phyloP scores from a whole-genome alignment of 1,284 basidiomycete genomes.

The Ganoderma lucidum region DNA sequence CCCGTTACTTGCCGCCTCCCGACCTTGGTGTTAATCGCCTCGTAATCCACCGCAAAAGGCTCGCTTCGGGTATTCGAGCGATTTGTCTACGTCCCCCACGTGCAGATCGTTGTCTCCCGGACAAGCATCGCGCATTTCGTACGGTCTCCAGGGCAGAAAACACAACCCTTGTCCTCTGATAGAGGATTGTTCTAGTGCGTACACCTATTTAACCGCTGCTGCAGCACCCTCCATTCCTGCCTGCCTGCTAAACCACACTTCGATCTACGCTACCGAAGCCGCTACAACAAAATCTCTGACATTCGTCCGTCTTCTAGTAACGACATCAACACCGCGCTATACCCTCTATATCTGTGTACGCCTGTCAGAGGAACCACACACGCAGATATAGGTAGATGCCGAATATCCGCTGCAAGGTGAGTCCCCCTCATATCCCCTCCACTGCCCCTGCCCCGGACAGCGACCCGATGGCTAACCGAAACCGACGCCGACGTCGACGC shows the following conservation, averaged over 20 bases:
- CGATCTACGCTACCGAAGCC: background rate
- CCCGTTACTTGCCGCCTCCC: background rate
- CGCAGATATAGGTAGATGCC: conserved; percentile 17
- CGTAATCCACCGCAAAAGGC: background rate
- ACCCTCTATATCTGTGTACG: background rate
- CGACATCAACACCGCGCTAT: background rate
- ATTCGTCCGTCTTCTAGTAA: background rate
- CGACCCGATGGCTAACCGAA: conserved; percentile 1
- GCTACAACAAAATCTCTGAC: background rate
- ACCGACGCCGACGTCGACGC: background rate
- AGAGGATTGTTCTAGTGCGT: background rate
- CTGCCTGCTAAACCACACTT: background rate
- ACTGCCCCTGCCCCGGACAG: background rate
- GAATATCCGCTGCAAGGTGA: conserved; percentile 18
- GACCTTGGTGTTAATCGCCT: background rate
- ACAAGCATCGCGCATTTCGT: conserved; percentile 1
- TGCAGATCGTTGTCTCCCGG: background rate
- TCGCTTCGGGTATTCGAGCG: background rate
- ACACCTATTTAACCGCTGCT: background rate
- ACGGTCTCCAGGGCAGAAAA: background rate
- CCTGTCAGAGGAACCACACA: background rate
- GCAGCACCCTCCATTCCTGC: background rate
- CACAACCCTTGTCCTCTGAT: background rate
- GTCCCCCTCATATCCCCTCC: conserved; percentile 17
- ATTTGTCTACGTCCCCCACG: background rate